Conservation (phyloP, 2,329 filamentous ascomycete species). For the Ophiostoma piceae region DNA sequence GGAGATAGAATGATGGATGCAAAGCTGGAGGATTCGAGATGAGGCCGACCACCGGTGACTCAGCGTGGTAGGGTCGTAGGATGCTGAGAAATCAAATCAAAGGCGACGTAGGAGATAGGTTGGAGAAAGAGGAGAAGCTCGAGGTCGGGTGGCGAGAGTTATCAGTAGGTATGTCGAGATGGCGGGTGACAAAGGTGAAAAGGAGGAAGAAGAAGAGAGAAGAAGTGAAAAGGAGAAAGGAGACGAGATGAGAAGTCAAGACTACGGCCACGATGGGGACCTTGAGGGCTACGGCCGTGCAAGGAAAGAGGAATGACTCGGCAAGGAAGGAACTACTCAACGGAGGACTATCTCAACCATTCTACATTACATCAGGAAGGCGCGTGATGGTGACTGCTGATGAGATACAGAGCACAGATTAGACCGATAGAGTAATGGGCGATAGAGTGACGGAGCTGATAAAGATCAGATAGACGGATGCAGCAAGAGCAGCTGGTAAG, state of each 20-base stretch:
- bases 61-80: neutral
- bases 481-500: neutral
- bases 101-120: neutral
- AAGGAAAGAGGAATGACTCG: neutral
- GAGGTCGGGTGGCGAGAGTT: neutral
- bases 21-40: no score
- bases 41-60: no score
- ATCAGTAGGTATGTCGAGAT: neutral
- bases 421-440: no score
- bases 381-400: neutral
- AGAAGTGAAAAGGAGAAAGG: no score
- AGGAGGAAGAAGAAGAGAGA: neutral
- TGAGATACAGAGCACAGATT: neutral
- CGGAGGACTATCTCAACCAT: neutral
- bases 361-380: neutral
- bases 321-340: neutral
- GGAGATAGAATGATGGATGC: no score
- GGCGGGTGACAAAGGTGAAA: neutral
- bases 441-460: neutral
- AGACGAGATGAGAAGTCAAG: neutral
- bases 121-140: neutral
- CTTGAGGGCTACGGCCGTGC: neutral
- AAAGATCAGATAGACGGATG: slow-evolving; percentile 5
- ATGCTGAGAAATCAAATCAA: neutral
- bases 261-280: neutral